Conservation (phyloP, 139 green algal genomes). For the Chlamydomonas asymmetrica region DNA sequence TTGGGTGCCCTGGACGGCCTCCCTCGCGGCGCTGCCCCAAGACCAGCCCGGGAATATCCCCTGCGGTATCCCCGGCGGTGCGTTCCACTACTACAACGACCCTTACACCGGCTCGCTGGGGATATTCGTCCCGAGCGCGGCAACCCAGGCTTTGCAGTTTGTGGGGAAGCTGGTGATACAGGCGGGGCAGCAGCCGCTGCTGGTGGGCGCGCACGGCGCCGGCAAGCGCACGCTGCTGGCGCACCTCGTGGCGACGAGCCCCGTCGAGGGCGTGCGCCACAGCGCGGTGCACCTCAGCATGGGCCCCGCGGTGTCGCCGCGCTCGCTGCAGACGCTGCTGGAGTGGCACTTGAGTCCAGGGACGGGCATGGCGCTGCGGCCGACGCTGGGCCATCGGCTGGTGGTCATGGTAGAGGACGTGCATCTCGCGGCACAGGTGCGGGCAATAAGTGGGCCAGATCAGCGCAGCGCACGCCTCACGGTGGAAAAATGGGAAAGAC, state of each 20-base stretch:
- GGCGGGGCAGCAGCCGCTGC: constrained; percentile 27
- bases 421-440: constrained; percentile 5
- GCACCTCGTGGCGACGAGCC: constrained; percentile 30
- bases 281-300: no score
- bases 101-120: neutral
- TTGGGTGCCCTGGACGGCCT: constrained; percentile 32
- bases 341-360: constrained; percentile 18
- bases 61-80: neutral
- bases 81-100: constrained; percentile 35
- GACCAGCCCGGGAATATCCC: constrained; percentile 10
- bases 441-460: no score
- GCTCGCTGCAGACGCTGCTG: constrained; percentile 26
- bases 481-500: no score
- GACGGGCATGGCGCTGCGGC: neutral
- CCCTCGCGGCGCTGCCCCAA: constrained; percentile 1
- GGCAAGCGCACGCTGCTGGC: constrained; percentile 32
- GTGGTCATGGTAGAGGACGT: constrained; percentile 47
- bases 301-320: neutral
- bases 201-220: constrained; percentile 31
- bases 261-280: no score
- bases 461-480: no score
- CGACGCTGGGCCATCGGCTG: constrained; percentile 24
- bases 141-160: constrained; percentile 29
- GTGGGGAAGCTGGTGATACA: constrained; percentile 18
- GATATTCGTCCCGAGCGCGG: constrained; percentile 34